Base-by-base conservation (phyloP, 805 yeast genomes). In the Kregervanrija fluxuum region DNA sequence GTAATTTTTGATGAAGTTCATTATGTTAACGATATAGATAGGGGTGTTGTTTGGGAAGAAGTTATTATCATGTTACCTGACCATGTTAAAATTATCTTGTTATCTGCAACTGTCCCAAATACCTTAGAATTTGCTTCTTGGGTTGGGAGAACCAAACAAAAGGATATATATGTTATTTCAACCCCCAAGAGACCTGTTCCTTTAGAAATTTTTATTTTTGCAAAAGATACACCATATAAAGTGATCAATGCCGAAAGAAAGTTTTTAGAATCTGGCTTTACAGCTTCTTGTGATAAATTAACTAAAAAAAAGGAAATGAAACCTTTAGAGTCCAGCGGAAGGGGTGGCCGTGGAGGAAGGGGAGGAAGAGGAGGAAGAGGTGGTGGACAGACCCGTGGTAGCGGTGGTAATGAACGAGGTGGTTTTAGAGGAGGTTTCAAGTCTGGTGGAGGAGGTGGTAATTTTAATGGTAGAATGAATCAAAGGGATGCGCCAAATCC, bases 41-140 rank as follows among this genome's bases (percentile, higher is more conserved):
- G 99, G 68, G 99, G 99, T 64, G 99, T 93, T 43, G 99, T 93
- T 33, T 93, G 99, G 99, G 99, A 93, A 68, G 99, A 93, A 66
- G 91, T 98, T 12, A 91, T 93, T 52, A 93, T 93, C 47, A 70
- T 93, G 60, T 72, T 93, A 37, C 99, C 99, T 4, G 97, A 95
- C 56, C 90, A 90, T 70, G 97, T 93, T 13, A 91, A 85, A 53
- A 88, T 90, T 58, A 96, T 91, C 3, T 86, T 91, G 57, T 68
- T 91, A 51, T 89, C 97, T 11, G 99, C 99, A 4, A 93, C 99
- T 0, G 98, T 93, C 8, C 99, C 99, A n/a, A 93, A 93, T 61
- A 91, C 99, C 0, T 85, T 77, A 60, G 99, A 93, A 60, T 93
- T 93, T 72, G 99, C 99, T 8, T 86, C 84, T 52, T 93, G 99